Base-by-base conservation (phyloP, 2,329 filamentous ascomycete species). In the Tolypocladium tundrense region DNA sequence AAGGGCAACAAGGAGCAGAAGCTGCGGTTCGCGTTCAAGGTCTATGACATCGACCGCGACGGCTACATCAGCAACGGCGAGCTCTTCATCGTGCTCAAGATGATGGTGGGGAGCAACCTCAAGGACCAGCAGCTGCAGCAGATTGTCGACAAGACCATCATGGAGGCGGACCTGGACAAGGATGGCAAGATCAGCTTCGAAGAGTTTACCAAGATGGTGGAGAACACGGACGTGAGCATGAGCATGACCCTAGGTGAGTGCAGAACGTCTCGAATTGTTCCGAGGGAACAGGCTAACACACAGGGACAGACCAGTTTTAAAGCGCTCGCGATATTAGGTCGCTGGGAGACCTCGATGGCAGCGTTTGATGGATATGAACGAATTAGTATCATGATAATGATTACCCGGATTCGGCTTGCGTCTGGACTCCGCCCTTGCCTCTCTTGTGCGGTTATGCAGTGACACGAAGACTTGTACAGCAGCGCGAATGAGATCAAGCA, bases 1-100 rank as follows among this genome's bases (percentile, higher is more conserved):
- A 97, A 97, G 78, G 94, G 94, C 61, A 97, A 97, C 79, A 97
- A 99, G 80, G 91, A 97, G 76, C 93, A 99, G 78, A 99, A 99
- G 80, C 83, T 97, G 63, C 87, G 86, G 57, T 99, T 99, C 70
- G 94, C 94, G 51, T 99, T 99, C 84, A 96, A 97, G 75, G 94
- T 99, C 61, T 99, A 99, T 80, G 94, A 99, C 73, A 97, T 99
- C 69, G 94, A 99, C 75, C 90, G 94, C 60, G 94, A 99, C 74
- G 94, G 94, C 31, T 99, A 90, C 77, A 99, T 99, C 70, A 96
- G 90, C 79, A 99, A 99, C 75, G 94, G 94, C 68, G 94, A 99
- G 79, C 84, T 99, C 55, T 99, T 97, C 75, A 97, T 99, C 69
- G 94, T 99, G 69, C 82, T 99, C 69, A 99, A 99, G 88, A 99